Percentiles rank a stretch among this genome's conserved stretches.
Conservation (phyloP, 441 rosid species). For the Brassica hybrid region DNA sequence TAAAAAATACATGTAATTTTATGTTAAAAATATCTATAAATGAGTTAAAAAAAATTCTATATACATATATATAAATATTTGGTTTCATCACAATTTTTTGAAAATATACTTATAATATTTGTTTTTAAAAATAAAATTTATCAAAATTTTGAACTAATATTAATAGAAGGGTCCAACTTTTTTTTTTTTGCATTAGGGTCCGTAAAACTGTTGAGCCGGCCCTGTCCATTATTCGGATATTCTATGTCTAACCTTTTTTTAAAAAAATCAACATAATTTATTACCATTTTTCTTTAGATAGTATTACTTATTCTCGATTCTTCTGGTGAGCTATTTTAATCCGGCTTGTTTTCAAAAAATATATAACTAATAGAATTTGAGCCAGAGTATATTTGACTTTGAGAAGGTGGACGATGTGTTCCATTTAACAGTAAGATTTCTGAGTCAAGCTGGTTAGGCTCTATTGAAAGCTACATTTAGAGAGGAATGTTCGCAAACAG, state of each 20-base stretch:
- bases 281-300: background rate
- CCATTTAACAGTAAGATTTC: background rate
- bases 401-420: background rate
- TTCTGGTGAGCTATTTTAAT: background rate
- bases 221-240: background rate
- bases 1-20: no score
- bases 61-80: no score
- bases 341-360: background rate
- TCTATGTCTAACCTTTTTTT: background rate
- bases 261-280: background rate
- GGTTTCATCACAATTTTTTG: no score
- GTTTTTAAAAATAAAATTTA: no score
- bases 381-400: background rate
- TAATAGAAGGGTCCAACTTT: no score
- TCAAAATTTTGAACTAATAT: no score
- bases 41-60: no score
- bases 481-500: no score
- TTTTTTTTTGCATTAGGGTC: no score
- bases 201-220: no score
- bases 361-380: background rate
- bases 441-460: conserved; percentile 25
- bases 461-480: conserved; percentile 8
- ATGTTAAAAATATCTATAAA: no score
- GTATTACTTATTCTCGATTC: background rate
- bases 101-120: no score